Evolutionary conservation across 148 eudicot species (phyloP), one percentile per base, ranked within the genome.

Genomic region (Selenicereus undatus): DNA sequence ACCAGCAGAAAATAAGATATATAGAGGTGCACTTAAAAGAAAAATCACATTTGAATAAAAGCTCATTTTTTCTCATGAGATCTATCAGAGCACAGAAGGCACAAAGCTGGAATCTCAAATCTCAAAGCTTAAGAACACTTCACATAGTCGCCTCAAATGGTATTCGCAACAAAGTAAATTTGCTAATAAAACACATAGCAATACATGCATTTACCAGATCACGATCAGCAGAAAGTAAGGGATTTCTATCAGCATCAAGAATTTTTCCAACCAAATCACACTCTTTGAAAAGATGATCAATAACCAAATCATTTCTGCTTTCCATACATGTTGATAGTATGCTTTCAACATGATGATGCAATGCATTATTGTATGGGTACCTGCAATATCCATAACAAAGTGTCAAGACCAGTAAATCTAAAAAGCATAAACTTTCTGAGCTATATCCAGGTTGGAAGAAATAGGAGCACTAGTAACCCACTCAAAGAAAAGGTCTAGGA

Each of bases 341-440:
- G 85, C 99, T 95, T 91, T 95, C 99, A 78, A 93, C 97, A 66
- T 95, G 93, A 92, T 95, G 97, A 89, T 95, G 99, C 78, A 95
- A 86, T 4, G 94, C 91, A 83, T 91, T 93, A 83, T 95, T 92
- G 86, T 90, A 95, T 22, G 99, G 97, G 76, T 93, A 95, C 97
- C 99, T 95, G 88, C 78, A 90, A 72, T 32, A 77, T 66, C 72
- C 60, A 83, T 35, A 43, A 78, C 4, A 78, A 42, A 69, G 76
- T 26, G 78, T 77, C 76, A 81, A 79, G 20, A 36, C 43, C 70
- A 77, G n/a, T 32, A 69, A 60, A 56, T 26, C 8, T 10, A 79
- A 51, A 73, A n/a, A 42, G 5, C 22, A 12, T 27, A 6, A 80
- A 0, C 71, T 43, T 62, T 77, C 51, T 76, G 48, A 36, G 58